Conservation (phyloP, 164 flowering plant genomes). For the Annona cherimola region DNA sequence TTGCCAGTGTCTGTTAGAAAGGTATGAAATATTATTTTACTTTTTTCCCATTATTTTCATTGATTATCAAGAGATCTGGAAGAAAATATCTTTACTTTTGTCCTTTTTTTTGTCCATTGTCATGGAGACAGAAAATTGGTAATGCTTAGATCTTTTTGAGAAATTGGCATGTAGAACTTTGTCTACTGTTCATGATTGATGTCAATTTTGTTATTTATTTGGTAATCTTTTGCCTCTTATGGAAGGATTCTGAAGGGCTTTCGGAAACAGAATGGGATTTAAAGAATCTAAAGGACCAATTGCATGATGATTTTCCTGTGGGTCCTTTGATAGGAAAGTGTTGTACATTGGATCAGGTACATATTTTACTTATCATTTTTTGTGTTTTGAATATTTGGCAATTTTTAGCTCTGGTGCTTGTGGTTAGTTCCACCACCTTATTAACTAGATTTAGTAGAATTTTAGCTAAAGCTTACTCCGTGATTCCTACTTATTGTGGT, state of each 20-base stretch:
- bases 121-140: not conserved
- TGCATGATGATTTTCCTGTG: conserved; percentile 74
- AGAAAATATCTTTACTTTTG: not conserved
- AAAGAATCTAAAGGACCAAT: conserved; percentile 77
- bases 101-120: not conserved
- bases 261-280: conserved; percentile 67
- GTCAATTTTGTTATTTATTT: not conserved
- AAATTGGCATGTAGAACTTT: not conserved
- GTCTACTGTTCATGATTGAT: not conserved
- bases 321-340: conserved; percentile 87
- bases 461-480: conserved; percentile 4
- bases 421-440: not conserved
- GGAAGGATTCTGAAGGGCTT: conserved; percentile 80
- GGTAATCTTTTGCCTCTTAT: not conserved
- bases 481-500: conserved; percentile 8
- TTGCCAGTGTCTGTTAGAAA: conserved; percentile 47
- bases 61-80: not conserved
- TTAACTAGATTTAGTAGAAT: not conserved
- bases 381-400: no score
- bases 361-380: not conserved
- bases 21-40: conserved; percentile 31
- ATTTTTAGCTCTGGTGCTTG: not conserved
- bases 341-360: conserved; percentile 90
- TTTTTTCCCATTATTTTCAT: not conserved
- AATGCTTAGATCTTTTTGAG: not conserved